phyloP scores from a whole-genome alignment of 352 stramenopile genomes.

The Phytophthora hybrid region DNA sequence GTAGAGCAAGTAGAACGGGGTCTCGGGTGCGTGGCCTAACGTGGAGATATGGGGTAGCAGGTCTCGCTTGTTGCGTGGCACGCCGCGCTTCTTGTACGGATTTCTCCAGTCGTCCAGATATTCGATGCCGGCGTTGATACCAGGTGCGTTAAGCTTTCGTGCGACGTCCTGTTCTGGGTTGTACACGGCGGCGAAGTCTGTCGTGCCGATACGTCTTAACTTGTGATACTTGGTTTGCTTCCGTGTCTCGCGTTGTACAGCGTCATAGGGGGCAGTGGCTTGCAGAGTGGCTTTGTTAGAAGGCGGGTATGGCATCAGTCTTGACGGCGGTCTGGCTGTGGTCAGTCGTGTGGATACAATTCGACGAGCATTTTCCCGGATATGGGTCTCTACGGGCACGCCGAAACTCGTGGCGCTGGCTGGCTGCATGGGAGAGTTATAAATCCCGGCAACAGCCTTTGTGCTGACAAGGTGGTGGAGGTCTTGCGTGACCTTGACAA shows the following conservation, averaged over 20 bases:
- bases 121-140: constrained; percentile 62
- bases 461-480: constrained; percentile 76
- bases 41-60: constrained; percentile 58
- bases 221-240: constrained; percentile 79
- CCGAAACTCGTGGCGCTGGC: constrained; percentile 58
- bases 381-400: constrained; percentile 68
- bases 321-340: constrained; percentile 43
- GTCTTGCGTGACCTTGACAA: constrained; percentile 63
- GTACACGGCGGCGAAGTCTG: constrained; percentile 60
- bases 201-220: constrained; percentile 46
- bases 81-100: constrained; percentile 74
- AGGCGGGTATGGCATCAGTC: constrained; percentile 60
- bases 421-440: constrained; percentile 56
- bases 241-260: constrained; percentile 48
- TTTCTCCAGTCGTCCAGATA: constrained; percentile 76
- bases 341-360: constrained; percentile 46
- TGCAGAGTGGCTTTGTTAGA: constrained; percentile 64
- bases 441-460: constrained; percentile 60
- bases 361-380: constrained; percentile 59
- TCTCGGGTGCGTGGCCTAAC: constrained; percentile 50
- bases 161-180: constrained; percentile 55
- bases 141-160: constrained; percentile 49
- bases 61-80: constrained; percentile 58
- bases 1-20: constrained; percentile 66
- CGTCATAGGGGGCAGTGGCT: constrained; percentile 51